Base-by-base conservation (phyloP, 2,329 filamentous ascomycete genomes). In the Fusarium equiseti region DNA sequence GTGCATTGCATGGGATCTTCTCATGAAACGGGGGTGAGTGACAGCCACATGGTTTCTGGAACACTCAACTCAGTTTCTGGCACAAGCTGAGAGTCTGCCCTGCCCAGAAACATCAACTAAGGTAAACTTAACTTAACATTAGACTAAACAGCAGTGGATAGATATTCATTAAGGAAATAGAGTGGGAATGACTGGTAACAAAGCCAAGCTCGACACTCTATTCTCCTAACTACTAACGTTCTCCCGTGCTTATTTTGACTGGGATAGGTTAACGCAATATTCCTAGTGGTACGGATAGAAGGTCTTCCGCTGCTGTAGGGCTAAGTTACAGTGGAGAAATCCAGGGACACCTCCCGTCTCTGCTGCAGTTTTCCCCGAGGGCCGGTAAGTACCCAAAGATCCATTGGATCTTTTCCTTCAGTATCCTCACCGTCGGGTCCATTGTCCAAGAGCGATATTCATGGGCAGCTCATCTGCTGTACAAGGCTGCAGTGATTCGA, bases 41-140 rank as follows among this genome's bases (percentile, higher is more conserved):
- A n/a, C 56, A 49, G 54, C 62, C 63, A 51, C 63, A 67, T 67
- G 64, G 61, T 63, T 67, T 67, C 55, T 67, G 56, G 55, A 67
- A 67, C 56, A 62, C 48, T 31, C 44, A 49, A 24, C 27, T 31
- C 38, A 27, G 44, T 27, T 24, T 59, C 43, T 60, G 42, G 32
- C 54, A 49, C 42, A 60, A 66, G 43, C 48, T 66, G 38, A 67
- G n/a, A 38, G 35, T 48, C 62, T 38, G 18, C 22, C 42, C 43
- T 45, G 40, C 31, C n/a, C 20, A 18, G 50, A 52, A 40, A 38
- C 46, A 29, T 52, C 24, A 42, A 38, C 35, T n/a, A 38, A 38
- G 35, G 35, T 38, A 38, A 38, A 38, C 35, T 38, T 38, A 38
- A 38, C 35, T 38, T 38, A 12, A 38, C 35, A 38, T 38, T 38